phyloP scores from a whole-genome alignment of 768 basidiomycete genomes.

The Amanita brunnescens region DNA sequence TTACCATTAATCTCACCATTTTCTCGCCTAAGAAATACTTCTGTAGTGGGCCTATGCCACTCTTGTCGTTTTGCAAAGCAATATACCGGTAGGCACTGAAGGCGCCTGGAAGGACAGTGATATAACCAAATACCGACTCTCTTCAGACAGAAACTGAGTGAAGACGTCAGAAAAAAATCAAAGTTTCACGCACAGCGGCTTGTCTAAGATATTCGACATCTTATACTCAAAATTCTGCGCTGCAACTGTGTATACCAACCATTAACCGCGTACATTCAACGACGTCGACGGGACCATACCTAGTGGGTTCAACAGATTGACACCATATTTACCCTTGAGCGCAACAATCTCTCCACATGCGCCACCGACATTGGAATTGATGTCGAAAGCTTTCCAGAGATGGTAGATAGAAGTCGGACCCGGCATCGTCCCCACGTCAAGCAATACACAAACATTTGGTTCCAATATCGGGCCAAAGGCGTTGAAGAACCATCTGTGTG shows the following conservation, averaged over 20 bases:
- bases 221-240: conserved; percentile 95
- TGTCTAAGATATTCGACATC: conserved; percentile 89
- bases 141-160: conserved; percentile 17
- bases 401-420: conserved; percentile 87
- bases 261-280: background rate
- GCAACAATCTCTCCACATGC: conserved; percentile 97
- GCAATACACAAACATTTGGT: conserved; percentile 86
- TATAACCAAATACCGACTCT: conserved; percentile 87
- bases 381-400: conserved; percentile 91
- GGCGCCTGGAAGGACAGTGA: conserved; percentile 87
- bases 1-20: conserved; percentile 43
- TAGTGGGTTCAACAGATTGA: conserved; percentile 74
- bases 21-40: conserved; percentile 98
- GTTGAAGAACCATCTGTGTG: conserved; percentile 84
- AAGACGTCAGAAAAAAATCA: background rate
- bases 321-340: conserved; percentile 76
- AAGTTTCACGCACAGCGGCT: conserved; percentile 53
- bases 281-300: conserved; percentile 12
- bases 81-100: conserved; percentile 91
- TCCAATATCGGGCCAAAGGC: conserved; percentile 76
- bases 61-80: conserved; percentile 78
- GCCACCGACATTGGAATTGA: conserved; percentile 84
- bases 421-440: conserved; percentile 79
- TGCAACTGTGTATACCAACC: conserved; percentile 39
- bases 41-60: conserved; percentile 81